A percentile compares a stretch with the other conserved stretches of the same genome.
Evolutionary conservation across 768 basidiomycete species (phyloP).

Genomic region (Roridomyces roridus): DNA sequence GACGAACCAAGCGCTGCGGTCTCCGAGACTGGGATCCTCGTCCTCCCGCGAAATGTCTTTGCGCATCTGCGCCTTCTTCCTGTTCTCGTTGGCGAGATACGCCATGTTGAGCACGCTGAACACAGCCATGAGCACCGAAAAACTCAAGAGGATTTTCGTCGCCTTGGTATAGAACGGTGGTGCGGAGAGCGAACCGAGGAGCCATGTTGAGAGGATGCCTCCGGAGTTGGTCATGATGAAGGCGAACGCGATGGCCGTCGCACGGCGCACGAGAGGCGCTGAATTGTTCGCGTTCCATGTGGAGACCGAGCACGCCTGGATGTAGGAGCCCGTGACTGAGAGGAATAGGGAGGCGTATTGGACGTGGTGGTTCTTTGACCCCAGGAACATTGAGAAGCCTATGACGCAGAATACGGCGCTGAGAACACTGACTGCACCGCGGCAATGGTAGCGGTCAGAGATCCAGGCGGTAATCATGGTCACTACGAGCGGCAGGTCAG

Average conservation of each 20-base stretch:
- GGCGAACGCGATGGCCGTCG: constrained; percentile 50
- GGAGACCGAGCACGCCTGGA: constrained; percentile 43
- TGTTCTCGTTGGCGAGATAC: constrained; percentile 36
- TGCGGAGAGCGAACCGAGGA: constrained; percentile 44
- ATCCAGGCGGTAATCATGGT: constrained; percentile 30
- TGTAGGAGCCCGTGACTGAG: constrained; percentile 46
- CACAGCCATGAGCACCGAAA: constrained; percentile 32
- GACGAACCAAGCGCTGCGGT: constrained; percentile 59
- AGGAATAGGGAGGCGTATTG: constrained; percentile 56
- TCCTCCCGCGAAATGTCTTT: constrained; percentile 34
- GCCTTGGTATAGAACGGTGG: constrained; percentile 45
- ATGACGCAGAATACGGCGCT: constrained; percentile 37
- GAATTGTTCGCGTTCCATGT: constrained; percentile 61
- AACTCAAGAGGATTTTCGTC: constrained; percentile 30
- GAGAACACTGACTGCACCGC: constrained; percentile 35
- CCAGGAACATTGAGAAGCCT: constrained; percentile 47
- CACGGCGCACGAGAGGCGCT: constrained; percentile 52
- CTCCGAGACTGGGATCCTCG: constrained; percentile 51
- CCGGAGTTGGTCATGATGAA: constrained; percentile 50
- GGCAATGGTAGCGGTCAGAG: constrained; percentile 33
- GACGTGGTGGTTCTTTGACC: constrained; percentile 35
- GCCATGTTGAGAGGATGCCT: constrained; percentile 51
- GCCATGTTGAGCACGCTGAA: constrained; percentile 30
- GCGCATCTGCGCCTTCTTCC: constrained; percentile 47
- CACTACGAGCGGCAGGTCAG: constrained; percentile 17